Percentiles rank a stretch among this genome's conserved stretches.
Evolutionary conservation across 225 moss, liverwort and hornwort genomes (phyloP).

Genomic region (Straminergon stramineum): DNA sequence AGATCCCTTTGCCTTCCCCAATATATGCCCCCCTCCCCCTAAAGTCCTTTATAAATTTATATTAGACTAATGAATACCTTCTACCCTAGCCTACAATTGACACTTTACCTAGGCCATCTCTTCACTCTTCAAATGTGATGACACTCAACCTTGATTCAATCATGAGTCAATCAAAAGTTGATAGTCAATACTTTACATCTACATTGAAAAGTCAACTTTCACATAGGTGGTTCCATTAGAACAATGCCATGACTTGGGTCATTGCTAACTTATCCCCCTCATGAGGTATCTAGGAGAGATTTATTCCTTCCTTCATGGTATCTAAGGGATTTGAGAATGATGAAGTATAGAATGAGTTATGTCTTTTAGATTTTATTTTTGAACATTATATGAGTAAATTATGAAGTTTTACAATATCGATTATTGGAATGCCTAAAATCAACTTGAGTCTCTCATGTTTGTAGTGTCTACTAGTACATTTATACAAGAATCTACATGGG

Average conservation of each 20-base stretch:
- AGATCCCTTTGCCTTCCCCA: fast-evolving
- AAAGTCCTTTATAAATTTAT: not conserved
- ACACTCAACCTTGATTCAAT: not conserved
- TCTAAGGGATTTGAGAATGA: not conserved
- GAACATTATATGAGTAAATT: not conserved
- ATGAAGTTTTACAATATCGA: too few species aligned
- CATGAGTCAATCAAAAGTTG: not conserved
- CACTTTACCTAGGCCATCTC: fast-evolving
- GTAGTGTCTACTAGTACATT: not conserved
- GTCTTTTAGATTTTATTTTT: not conserved
- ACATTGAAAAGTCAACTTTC: not conserved
- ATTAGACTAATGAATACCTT: not conserved
- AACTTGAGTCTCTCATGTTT: not conserved
- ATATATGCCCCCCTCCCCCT: fast-evolving
- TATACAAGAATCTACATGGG: not conserved
- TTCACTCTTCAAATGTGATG: not conserved
- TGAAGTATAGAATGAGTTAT: not conserved
- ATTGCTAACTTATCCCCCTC: not conserved
- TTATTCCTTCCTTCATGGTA: not conserved
- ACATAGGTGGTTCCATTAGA: not conserved
- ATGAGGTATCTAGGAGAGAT: fast-evolving
- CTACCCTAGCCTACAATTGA: fast-evolving
- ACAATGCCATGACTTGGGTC: too few species aligned
- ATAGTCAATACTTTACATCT: fast-evolving
- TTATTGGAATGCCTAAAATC: not conserved